Percentiles rank a stretch among this genome's conserved stretches.
Evolutionary conservation across 306 rosid species (phyloP).

Genomic region (Glycine latifolia): DNA sequence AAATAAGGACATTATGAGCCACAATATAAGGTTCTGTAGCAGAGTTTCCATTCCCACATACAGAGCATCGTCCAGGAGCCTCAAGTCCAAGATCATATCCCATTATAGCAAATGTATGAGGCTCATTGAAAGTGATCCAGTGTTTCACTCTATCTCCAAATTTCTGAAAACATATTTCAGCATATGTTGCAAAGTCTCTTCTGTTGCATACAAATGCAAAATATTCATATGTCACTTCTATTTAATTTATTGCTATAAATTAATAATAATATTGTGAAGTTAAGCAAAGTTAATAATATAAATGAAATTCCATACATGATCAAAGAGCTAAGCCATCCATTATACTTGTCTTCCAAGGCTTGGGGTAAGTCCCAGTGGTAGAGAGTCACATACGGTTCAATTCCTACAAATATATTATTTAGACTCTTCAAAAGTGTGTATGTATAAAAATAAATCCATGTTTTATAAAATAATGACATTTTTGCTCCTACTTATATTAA

Average conservation of each 20-base stretch:
- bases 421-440: background rate
- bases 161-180: conserved; percentile 79
- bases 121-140: conserved; percentile 97
- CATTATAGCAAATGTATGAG: conserved; percentile 76
- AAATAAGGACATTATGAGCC: conserved; percentile 74
- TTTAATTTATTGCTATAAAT: background rate
- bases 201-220: conserved; percentile 46
- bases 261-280: background rate
- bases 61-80: conserved; percentile 94
- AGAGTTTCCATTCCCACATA: conserved; percentile 69
- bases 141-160: conserved; percentile 95
- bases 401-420: conserved; percentile 59
- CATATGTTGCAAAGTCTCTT: conserved; percentile 75
- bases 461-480: background rate
- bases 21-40: conserved; percentile 85
- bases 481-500: background rate
- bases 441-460: background rate
- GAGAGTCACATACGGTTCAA: conserved; percentile 88
- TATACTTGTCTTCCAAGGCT: conserved; percentile 83
- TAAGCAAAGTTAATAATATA: background rate
- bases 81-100: conserved; percentile 87
- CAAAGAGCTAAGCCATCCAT: conserved; percentile 79
- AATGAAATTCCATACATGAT: conserved; percentile 63
- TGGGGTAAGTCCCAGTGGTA: conserved; percentile 98
- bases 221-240: background rate